Conservation (phyloP, 2,329 filamentous ascomycete species). For the Claviceps pazoutovae region DNA sequence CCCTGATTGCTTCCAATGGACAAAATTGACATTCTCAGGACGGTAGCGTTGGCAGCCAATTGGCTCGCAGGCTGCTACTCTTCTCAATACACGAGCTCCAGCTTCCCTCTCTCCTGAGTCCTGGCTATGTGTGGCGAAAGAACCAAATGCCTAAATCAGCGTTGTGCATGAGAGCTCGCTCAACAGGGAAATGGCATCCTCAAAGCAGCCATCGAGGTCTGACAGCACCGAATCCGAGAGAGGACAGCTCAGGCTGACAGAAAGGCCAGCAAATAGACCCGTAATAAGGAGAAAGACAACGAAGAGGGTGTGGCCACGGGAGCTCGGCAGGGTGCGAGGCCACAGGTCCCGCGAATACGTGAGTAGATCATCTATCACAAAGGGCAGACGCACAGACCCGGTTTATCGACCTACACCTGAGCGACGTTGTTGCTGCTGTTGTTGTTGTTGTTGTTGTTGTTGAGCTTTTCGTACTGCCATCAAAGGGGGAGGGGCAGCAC, state of each 20-base stretch:
- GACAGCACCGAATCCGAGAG: background rate
- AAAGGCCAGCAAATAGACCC: background rate
- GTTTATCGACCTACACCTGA: background rate
- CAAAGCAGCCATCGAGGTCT: background rate
- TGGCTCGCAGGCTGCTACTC: background rate
- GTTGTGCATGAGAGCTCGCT: background rate
- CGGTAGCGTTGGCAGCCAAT: background rate
- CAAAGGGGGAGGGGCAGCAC: background rate
- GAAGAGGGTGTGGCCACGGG: background rate
- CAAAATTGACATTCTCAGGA: background rate
- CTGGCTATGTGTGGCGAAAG: background rate
- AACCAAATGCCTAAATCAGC: background rate
- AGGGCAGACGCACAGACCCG: constrained; percentile 9
- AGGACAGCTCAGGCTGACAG: constrained; percentile 1
- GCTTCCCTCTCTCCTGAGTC: too few species aligned
- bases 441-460: background rate
- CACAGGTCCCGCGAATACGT: constrained; percentile 10
- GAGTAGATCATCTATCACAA: constrained; percentile 14
- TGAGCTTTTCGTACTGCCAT: background rate
- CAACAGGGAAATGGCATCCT: background rate
- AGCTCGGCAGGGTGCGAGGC: background rate
- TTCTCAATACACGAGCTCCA: background rate
- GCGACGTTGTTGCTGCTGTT: background rate
- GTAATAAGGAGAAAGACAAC: background rate
- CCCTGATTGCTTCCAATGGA: background rate